Base-by-base conservation (phyloP, 305 asterid species). In the Solanum hybrid region DNA sequence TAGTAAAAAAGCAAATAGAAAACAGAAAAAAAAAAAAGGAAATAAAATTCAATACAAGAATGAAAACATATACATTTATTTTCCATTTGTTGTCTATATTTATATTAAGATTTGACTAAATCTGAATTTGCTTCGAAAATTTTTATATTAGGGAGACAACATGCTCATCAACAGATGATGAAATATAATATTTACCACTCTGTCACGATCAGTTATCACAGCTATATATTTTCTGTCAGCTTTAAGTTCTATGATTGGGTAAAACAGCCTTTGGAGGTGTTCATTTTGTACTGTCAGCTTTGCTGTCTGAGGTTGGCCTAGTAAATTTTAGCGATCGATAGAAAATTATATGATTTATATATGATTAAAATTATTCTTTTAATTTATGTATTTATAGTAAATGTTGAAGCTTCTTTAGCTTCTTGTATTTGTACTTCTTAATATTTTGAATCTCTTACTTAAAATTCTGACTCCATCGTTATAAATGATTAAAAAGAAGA, bases 41-140 rank as follows among this genome's bases (percentile, higher is more conserved):
- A 38, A 14, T 0, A 2, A 6, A 26, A 27, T 9, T 40, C 7
- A 26, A 80, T 0, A 76, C 8, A 76, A 11, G 4, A 24, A 10
- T 71, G 32, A 71, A 71, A 66, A 24, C 1, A 26, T 71, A 71
- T 71, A 24, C 11, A 71, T 71, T 71, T 73, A 0, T 7, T 73
- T 4, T 4, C 0, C 11, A 0, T 3, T 73, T 0, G n/a, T 0
- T 14, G 1, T 73, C 0, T 3, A 27, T 12, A 73, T 5, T 0
- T 31, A 9, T 75, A 75, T 0, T 31, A 0, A 8, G 1, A 32
- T 32, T 1, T 0, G 8, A 76, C 0, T 8, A 32, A 32, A 32
- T 32, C 2, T 17, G 10, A 1, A 17, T 32, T 76, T 4, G 0
- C 1, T 7, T 32, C 2, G 0, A 8, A 1, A 29, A 6, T 0